phyloP scores from a whole-genome alignment of 768 basidiomycete genomes.

The Mycena polygramma region DNA sequence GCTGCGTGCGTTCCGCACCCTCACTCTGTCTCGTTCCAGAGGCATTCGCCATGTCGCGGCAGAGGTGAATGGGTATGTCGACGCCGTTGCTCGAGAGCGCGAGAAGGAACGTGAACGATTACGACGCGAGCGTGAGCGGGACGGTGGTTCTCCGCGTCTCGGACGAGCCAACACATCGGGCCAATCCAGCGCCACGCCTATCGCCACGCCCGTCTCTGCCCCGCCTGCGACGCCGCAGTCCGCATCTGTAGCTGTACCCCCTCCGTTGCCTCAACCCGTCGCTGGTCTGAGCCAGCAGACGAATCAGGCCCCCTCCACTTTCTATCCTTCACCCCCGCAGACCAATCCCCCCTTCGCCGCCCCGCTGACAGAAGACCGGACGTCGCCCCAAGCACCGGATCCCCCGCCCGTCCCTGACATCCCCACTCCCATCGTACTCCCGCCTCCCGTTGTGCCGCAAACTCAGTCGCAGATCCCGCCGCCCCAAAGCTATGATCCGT shows the following conservation, averaged over 20 bases:
- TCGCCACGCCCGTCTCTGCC: slow-evolving; percentile 33
- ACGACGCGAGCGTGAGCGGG: slow-evolving; percentile 67
- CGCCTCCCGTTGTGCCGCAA: slow-evolving; percentile 38
- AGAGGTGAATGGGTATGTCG: slow-evolving; percentile 79
- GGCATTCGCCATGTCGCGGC: slow-evolving; percentile 67
- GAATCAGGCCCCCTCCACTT: slow-evolving; percentile 49
- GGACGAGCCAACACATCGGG: slow-evolving; percentile 43
- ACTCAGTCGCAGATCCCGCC: slow-evolving; percentile 37
- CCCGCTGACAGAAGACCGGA: slow-evolving; percentile 32
- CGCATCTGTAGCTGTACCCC: slow-evolving; percentile 13
- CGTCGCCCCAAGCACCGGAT: slow-evolving; percentile 36
- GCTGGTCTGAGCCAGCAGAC: slow-evolving; percentile 44
- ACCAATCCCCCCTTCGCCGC: slow-evolving; percentile 50
- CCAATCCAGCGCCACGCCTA: slow-evolving; percentile 36
- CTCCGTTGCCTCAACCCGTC: slow-evolving; percentile 37
- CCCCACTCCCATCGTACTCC: slow-evolving; percentile 29
- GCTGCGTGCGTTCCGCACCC: slow-evolving; percentile 60
- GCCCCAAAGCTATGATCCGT: slow-evolving; percentile 55
- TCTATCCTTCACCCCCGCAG: slow-evolving; percentile 75
- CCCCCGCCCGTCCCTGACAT: slow-evolving; percentile 26
- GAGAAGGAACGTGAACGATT: slow-evolving; percentile 74
- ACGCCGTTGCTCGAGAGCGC: slow-evolving; percentile 80
- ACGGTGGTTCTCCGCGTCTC: slow-evolving; percentile 51
- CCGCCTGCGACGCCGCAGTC: slow-evolving; percentile 34
- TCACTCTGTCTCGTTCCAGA: slow-evolving; percentile 65